Evolutionary conservation across 495 filamentous ascomycete species (phyloP), one percentile per base, ranked within the genome.

Genomic region (Terfezia boudieri): DNA sequence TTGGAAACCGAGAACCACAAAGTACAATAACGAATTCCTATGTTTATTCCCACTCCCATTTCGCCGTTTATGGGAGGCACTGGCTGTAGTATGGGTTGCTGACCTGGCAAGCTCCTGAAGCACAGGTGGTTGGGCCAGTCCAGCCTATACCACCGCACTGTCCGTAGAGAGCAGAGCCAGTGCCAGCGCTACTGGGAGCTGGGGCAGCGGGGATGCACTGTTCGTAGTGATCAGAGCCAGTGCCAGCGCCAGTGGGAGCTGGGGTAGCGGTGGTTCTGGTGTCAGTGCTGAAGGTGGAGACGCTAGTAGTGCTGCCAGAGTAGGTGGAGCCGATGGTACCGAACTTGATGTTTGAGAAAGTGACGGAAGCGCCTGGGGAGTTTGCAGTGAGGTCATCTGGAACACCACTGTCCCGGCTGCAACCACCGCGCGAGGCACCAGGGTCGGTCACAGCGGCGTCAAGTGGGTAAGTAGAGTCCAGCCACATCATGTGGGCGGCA

Each of bases 361-460:
- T 70, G 41, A 83, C 81, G n/a, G 68, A 70, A 12, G 80, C 70
- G 60, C 74, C 69, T 54, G 76, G 69, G 51, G 66, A 65, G 38
- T 70, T 64, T 58, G 69, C 38, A 71, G 83, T 78, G 52, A 86
- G 71, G 23, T 75, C 73, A 17, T 61, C 57, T 23, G 82, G 81
- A 20, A 70, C 70, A 55, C 82, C 82, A 36, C 76, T 78, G 66
- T 68, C 68, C 53, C 69, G 73, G 46, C 74, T 52, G 68, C 84
- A 90, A 56, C 74, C 73, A 52, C 84, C 84, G 66, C 84, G 82
- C 60, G 73, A 73, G 53, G 76, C 73, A 67, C 84, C 84, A 8
- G 73, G 72, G 8, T 58, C 61, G 50, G 65, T 63, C 6, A 68
- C 50, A 36, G 66, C 58, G 12, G 59, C 67, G 53, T 66, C 67